Evolutionary conservation across 106 monocot species (phyloP), one percentile per base, ranked within the genome.

Genomic region (Dendrobium nobile): DNA sequence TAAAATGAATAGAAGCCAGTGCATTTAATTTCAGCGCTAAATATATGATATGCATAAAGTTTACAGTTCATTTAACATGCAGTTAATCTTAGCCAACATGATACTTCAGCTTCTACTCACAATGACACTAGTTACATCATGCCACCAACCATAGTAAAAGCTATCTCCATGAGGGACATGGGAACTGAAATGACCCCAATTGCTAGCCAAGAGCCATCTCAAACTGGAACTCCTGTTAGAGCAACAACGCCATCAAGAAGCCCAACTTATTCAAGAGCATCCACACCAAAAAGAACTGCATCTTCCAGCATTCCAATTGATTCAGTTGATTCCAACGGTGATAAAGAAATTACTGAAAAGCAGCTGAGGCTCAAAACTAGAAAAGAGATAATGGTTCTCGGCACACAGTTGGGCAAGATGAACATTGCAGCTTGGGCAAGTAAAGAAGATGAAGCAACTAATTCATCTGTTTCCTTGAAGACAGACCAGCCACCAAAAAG

Each of bases 161-260:
- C 97, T 67, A 89, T 97, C 19, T 91, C 97, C 28, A 97, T 94
- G 94, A 90, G 90, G 78, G 97, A 97, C 75, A 94, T 87, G 85
- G 97, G 94, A 20, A 97, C 97, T 6, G 97, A 94, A 87, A 97
- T 97, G 97, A 97, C 97, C 37, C 97, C 97, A 18, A 86, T 94
- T 78, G 87, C 94, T 45, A 97, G 97, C 59, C 88, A 98, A 82
- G 92, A 97, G 67, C 87, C 97, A 74, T 97, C 97, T 64, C 84
- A 89, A 40, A 98, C 87, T 33, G 92, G 87, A 81, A 98, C 94
- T 75, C 97, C 97, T 79, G 82, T 68, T 27, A 86, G 89, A 80
- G 84, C 83, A 28, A 77, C 87, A 37, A 86, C 86, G 61, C 91
- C 90, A 73, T 78, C 56, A 67, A 82, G 88, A 20, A 92, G 92